Base-by-base conservation (phyloP, 768 basidiomycete genomes). In the Epithele typhae region DNA sequence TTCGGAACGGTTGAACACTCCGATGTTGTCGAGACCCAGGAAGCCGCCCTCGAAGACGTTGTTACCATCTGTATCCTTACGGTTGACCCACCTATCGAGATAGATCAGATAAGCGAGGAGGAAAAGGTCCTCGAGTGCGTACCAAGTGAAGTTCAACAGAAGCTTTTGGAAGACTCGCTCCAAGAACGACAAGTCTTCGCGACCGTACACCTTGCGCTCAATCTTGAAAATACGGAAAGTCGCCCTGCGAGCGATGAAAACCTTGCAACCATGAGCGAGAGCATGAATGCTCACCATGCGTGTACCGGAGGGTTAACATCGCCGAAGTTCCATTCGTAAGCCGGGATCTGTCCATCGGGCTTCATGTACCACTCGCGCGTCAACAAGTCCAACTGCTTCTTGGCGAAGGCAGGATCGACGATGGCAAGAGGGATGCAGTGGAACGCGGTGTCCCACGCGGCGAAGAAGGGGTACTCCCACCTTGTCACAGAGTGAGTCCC, bases 321-420 rank as follows among this genome's bases (percentile, higher is more conserved):
- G 40, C 85, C 80, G 59, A 96, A 98, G 63, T 99, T 98, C 96
- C 96, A 99, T 65, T 99, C 96, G 64, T 98, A 99, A 0, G 96
- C 96, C 3, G 96, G 96, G 48, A 99, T 87, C 60, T 96, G 94
- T 27, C 96, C 96, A 63, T 98, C 95, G 1, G 96, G 96, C 64
- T 96, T 96, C 88, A 92, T 90, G 69, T 98, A 99, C 96, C 96
- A 99, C 68, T 99, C 96, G 46, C 96, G 77, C 2, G 95, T 97
- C 59, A 99, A 76, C 49, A 98, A 63, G 64, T 97, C 95, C 27
- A 99, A 78, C 64, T 99, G 96, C 64, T 95, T 94, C 74, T 99
- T 99, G 19, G 96, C 94, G 59, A 96, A 98, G 1, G 82, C 73
- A 1, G 96, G 86, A 61, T 99, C 96, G 24, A 99, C 88, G 53